Evolutionary conservation across 1,139 yeast species (phyloP), one percentile per base, ranked within the genome.

Genomic region (Magnusiomyces suaveolens): DNA sequence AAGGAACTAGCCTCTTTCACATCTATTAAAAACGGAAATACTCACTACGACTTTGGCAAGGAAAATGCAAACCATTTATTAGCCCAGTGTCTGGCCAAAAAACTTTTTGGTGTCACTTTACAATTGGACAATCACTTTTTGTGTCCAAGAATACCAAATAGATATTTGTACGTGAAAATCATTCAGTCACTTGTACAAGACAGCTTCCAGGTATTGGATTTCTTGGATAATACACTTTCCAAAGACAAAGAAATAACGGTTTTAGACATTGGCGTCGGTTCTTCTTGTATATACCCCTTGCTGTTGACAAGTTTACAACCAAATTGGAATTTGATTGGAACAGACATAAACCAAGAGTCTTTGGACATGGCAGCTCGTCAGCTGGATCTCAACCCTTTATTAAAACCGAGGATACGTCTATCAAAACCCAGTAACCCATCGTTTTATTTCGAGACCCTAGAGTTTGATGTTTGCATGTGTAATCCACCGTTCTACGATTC

Each of bases 221-320:
- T 32, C 14, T 8, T 32, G 36, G 14, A 32, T 32, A 8, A 32
- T 32, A 32, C 14, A 14, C 8, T 6, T 14, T 25, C 16, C 14
- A 23, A 14, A n/a, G 21, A 24, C 3, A 6, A 14, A 2, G 29
- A 23, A 21, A 44, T 21, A n/a, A 47, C 41, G 18, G 33, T 47
- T 20, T 47, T 47, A 36, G 50, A 47, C 23, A 33, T 47, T n/a
- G 50, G 50, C 2, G 50, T 47, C 2, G 50, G 50, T 2, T 47
- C 50, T n/a, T 47, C 50, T 3, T 47, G 50, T 47, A 47, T 47
- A 23, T 47, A 47, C 41, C 50, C 50, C 4, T 21, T 47, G 26
- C 26, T 47, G 3, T 10, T 47, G 4, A 20, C 29, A n/a, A 20
- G 29, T 18, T 10, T 47, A 14, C 36, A 47, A 21, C 43, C 39